Evolutionary conservation across 2,329 filamentous ascomycete species (phyloP).

Genomic region (Fusarium subtropicale): DNA sequence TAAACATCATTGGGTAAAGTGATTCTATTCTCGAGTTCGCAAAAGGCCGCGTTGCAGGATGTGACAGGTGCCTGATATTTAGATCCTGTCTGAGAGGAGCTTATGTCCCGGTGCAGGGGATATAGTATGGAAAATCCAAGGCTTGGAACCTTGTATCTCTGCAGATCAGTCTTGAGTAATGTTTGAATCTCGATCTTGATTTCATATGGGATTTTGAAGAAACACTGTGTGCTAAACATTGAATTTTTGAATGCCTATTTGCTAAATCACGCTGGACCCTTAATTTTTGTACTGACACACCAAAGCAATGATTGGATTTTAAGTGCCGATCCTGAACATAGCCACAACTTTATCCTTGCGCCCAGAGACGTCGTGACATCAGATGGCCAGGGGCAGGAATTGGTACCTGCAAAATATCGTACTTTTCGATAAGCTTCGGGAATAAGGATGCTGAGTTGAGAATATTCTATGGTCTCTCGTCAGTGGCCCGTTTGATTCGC

Average conservation of each 20-base stretch:
- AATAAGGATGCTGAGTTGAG: background rate
- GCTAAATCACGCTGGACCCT: constrained; percentile 12
- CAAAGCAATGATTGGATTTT: constrained; percentile 12
- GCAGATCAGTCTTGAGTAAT: constrained; percentile 1
- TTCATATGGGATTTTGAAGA: background rate
- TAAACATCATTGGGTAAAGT: background rate
- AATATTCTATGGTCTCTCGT: constrained; percentile 36
- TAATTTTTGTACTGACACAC: background rate
- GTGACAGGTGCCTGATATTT: background rate
- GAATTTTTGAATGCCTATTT: constrained; percentile 3
- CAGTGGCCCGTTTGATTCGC: constrained; percentile 51
- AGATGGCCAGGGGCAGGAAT: background rate
- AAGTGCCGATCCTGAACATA: constrained; percentile 1
- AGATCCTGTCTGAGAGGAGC: background rate
- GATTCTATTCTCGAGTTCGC: background rate
- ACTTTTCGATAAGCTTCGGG: background rate
- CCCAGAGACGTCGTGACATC: background rate
- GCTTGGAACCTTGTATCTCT: background rate
- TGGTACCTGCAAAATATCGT: background rate
- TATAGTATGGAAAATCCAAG: background rate
- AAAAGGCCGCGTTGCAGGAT: background rate
- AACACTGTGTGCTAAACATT: constrained; percentile 19
- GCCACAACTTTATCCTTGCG: constrained; percentile 7
- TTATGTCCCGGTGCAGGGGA: background rate
- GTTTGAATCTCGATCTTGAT: constrained; percentile 8